These are phyloP conservation scores for Edaphochlamys debaryana DNA, from an alignment of 139 green algal genomes.

Conservation along the genomic window DNA sequence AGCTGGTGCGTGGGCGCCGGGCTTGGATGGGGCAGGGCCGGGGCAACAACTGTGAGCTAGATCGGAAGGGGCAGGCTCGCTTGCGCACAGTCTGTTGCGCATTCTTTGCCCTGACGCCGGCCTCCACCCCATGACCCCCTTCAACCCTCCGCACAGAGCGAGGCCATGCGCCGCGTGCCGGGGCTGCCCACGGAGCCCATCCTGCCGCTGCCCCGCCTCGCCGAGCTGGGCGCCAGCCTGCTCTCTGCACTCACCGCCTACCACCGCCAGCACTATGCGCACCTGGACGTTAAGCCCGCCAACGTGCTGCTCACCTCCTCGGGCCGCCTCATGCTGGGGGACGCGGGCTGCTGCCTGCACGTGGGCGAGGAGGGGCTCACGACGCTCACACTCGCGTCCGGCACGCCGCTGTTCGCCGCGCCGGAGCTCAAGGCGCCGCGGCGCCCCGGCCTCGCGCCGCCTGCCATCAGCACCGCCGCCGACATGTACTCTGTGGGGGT, in stretches of 20 bases:
- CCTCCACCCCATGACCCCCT: no score
- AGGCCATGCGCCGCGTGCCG: neutral
- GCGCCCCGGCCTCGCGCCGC: neutral
- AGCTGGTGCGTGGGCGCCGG: neutral
- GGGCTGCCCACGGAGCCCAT: neutral
- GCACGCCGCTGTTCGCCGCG: neutral
- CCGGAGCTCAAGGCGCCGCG: neutral
- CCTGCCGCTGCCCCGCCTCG: neutral
- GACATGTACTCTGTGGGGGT: conserved; percentile 9
- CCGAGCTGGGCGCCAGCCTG: neutral
- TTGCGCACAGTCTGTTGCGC: no score
- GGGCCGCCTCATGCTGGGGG: conserved; percentile 66
- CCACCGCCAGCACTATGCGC: conserved; percentile 16
- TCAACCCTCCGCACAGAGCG: no score
- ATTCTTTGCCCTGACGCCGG: no score
- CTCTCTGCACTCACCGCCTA: neutral
- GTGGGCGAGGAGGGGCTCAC: neutral
- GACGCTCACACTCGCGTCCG: no score
- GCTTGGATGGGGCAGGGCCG: neutral
- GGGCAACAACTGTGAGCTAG: no score
- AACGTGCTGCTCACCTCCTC: conserved; percentile 74
- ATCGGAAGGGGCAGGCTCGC: no score
- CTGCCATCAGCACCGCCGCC: neutral
- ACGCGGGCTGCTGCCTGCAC: conserved; percentile 46
- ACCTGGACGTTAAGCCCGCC: conserved; percentile 86